Conservation (phyloP, 164 flowering plant species). For the Aristolochia fimbriata region DNA sequence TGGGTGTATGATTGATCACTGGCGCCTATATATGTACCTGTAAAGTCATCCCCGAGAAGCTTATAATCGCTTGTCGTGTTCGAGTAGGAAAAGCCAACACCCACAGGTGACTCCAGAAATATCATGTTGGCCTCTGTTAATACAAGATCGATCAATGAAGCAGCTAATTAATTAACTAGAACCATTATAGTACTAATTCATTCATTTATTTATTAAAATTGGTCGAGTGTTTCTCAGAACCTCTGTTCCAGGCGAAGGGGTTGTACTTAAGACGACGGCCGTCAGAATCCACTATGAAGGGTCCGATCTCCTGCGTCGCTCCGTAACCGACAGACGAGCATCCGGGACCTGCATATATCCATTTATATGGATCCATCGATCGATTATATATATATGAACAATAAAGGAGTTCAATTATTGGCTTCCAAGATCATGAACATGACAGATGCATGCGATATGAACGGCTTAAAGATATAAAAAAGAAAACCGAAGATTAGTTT, state of each 20-base stretch:
- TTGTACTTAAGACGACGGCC: conserved; percentile 51
- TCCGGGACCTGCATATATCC: conserved; percentile 97
- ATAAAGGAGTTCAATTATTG: too few species aligned
- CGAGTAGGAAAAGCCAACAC: conserved; percentile 78
- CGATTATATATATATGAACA: too few species aligned
- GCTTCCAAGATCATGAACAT: too few species aligned
- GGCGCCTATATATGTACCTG: conserved; percentile 43
- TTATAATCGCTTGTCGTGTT: conserved; percentile 62
- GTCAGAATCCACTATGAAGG: conserved; percentile 59
- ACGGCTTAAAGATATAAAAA: background rate
- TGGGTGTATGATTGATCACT: too few species aligned
- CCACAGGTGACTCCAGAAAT: conserved; percentile 83
- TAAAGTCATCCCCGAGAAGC: conserved; percentile 65
- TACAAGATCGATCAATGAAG: conserved; percentile 19
- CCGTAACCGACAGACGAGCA: conserved; percentile 99
- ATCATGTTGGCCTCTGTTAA: conserved; percentile 63
- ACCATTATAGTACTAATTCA: background rate
- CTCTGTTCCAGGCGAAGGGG: conserved; percentile 64
- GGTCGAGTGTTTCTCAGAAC: conserved; percentile 19
- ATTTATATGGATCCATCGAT: too few species aligned
- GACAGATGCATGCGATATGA: background rate
- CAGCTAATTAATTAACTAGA: background rate
- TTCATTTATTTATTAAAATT: background rate
- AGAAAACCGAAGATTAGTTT: background rate
- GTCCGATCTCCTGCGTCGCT: conserved; percentile 97